Base-by-base conservation (phyloP, 345 rosid genomes). In the Moringa oleifera region DNA sequence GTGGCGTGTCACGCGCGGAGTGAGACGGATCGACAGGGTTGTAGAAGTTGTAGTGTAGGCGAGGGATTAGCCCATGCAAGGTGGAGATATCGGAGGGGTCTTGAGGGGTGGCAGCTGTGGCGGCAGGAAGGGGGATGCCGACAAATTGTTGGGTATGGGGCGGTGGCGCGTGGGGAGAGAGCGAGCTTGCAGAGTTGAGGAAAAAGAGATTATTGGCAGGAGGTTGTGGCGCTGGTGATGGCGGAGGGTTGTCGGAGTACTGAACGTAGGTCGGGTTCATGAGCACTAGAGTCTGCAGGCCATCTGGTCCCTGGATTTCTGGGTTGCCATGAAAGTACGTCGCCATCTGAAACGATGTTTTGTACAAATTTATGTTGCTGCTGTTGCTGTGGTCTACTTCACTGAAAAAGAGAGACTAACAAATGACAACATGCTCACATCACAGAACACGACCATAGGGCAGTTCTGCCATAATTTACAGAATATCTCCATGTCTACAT, bases 211-310 rank as follows among this genome's bases (percentile, higher is more conserved):
- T 82, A 78, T 49, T 75, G 22, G 46, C 64, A 2, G 75, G 47
- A 9, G 69, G 64, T 3, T 61, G 73, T 19, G 68, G 65, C 37
- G 37, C 37, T 11, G 5, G 64, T 63, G 54, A 55, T 68, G 33
- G 71, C 12, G 83, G 79, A n/a, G 84, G 77, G 57, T 74, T 64
- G 69, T 79, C 87, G 45, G 95, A 73, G 78, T 85, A 88, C 57
- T 86, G 97, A 66, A 88, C 95, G 69, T 94, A 94, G 31, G 85
- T 73, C 20, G 98, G 98, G 80, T 93, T 93, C 98, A 90, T 93
- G 62, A 93, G 90, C n/a, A 90, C 76, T 28, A 93, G 94, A 62
- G 97, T 94, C 59, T 94, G 99, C 4, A 94, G 71, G 7, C 98
- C 96, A 49, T 87, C 92, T 25, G 83, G 79, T 21, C 77, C 81